phyloP scores from a whole-genome alignment of 208 protist species.

The Borovskyia barvae region DNA sequence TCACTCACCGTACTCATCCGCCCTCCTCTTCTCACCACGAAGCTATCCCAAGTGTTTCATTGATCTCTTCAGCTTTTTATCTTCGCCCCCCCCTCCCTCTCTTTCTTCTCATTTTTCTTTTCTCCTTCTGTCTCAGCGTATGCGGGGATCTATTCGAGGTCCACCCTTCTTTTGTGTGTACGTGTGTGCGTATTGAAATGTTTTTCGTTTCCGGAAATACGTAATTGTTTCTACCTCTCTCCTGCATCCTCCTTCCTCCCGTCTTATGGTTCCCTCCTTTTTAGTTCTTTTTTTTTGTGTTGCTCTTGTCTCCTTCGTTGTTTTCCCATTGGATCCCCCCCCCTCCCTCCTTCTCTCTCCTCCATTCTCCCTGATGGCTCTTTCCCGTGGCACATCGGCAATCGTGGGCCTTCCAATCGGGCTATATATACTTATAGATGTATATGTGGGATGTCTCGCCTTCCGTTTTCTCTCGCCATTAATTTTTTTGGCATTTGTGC shows the following conservation, averaged over 20 bases:
- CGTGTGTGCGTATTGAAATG: not conserved
- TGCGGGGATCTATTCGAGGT: not conserved
- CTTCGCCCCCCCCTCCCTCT: not conserved
- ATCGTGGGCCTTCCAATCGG: not conserved
- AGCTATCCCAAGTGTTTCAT: too few species aligned
- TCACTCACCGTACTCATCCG: too few species aligned
- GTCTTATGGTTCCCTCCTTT: not conserved
- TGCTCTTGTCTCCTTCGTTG: not conserved
- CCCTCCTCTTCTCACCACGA: too few species aligned
- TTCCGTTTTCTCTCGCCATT: too few species aligned
- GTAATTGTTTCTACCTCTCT: not conserved
- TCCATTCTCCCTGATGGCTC: too few species aligned
- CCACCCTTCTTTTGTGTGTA: not conserved
- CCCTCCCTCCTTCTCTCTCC: not conserved
- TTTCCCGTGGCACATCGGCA: not conserved
- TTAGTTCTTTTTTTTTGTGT: not conserved
- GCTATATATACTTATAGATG: too few species aligned
- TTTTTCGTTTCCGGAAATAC: too few species aligned
- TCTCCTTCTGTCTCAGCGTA: not conserved
- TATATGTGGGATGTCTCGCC: too few species aligned
- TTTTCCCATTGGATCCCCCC: too few species aligned
- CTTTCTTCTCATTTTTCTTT: slow-evolving; percentile 14
- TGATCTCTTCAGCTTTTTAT: not conserved
- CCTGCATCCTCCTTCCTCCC: not conserved
- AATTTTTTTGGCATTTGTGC: too few species aligned